These are phyloP conservation scores for Zizania latifolia DNA, from an alignment of 176 grass and related monocot genomes.

Conservation along the genomic window DNA sequence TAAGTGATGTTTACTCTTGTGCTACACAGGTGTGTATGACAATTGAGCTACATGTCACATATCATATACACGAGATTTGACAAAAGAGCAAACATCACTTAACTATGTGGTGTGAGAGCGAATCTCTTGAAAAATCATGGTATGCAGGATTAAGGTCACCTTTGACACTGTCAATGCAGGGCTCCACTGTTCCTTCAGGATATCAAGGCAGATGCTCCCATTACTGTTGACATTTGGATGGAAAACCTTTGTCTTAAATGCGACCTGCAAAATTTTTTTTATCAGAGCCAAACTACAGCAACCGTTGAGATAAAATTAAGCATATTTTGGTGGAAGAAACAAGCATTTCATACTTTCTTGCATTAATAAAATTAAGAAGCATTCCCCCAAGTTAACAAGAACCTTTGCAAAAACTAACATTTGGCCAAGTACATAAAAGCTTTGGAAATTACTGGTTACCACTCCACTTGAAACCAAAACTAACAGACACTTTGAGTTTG, in stretches of 20 bases:
- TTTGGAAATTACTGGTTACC: background rate
- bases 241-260: slow-evolving; percentile 55
- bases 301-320: background rate
- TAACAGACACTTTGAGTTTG: background rate
- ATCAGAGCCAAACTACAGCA: background rate
- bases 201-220: slow-evolving; percentile 63
- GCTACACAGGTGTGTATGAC: too few relatives aligned
- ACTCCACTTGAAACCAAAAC: background rate
- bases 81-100: too few relatives aligned
- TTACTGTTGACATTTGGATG: slow-evolving; percentile 58
- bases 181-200: slow-evolving; percentile 60
- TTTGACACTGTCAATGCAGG: slow-evolving; percentile 55
- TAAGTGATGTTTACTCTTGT: too few relatives aligned
- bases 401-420: background rate
- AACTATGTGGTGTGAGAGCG: too few relatives aligned
- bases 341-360: background rate
- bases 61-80: too few relatives aligned
- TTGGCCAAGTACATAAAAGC: background rate
- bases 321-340: background rate
- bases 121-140: background rate
- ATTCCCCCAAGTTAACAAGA: background rate
- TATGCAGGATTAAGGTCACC: slow-evolving; percentile 5
- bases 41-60: too few relatives aligned
- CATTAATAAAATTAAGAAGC: background rate
- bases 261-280: slow-evolving; percentile 21